phyloP scores from a whole-genome alignment of 129 eudicot species.

The Flaveria robusta region DNA sequence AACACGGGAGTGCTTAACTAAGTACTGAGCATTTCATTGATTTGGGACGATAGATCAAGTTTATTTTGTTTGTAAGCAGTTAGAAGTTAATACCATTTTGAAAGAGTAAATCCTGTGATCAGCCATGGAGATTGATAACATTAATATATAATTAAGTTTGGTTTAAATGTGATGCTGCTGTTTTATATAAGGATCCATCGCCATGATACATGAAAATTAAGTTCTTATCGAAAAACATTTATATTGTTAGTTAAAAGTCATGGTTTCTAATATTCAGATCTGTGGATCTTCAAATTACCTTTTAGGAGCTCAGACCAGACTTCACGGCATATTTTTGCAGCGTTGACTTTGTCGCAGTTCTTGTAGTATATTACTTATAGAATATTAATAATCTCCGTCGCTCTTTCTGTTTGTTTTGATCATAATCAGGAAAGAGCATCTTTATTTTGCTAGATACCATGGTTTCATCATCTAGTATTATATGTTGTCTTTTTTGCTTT shows the following conservation, averaged over 20 bases:
- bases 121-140: neutral
- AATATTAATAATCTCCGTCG: neutral
- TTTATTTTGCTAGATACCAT: constrained; percentile 9
- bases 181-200: neutral
- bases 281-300: neutral
- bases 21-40: no score
- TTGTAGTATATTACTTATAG: constrained; percentile 1
- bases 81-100: no score
- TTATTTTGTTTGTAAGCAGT: neutral
- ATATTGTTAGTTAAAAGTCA: no score
- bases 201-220: neutral
- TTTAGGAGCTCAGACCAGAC: constrained; percentile 7
- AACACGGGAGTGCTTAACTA: no score
- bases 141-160: neutral
- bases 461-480: constrained; percentile 15
- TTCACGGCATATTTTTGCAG: constrained; percentile 14
- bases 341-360: constrained; percentile 13
- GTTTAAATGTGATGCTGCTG: neutral
- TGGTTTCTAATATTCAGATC: neutral
- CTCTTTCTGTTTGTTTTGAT: constrained; percentile 11
- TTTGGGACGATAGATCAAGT: neutral
- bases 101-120: neutral
- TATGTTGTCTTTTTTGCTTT: neutral
- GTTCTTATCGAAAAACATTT: neutral
- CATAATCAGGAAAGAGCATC: constrained; percentile 8